Evolutionary conservation across 768 basidiomycete genomes (phyloP).

Genomic region (Epithele typhae): DNA sequence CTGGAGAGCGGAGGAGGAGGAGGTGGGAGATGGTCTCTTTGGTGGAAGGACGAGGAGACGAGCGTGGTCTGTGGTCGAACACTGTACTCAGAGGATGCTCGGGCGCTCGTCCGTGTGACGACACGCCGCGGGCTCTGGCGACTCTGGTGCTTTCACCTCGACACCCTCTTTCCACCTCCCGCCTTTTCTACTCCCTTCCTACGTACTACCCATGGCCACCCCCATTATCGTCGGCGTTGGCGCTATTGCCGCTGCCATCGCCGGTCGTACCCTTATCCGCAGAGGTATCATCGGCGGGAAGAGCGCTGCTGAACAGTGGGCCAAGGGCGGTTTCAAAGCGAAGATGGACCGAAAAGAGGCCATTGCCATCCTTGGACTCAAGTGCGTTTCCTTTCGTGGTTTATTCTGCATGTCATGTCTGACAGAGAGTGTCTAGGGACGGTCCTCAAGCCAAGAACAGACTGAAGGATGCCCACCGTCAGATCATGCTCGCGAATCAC

Average conservation of each 20-base stretch:
- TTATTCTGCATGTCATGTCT: background rate
- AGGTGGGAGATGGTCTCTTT: no score
- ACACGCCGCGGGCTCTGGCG: no score
- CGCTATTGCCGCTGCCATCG: conserved; percentile 71
- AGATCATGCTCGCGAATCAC: conserved; percentile 98
- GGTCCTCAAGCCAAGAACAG: conserved; percentile 66
- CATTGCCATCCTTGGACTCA: conserved; percentile 84
- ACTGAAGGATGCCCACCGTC: conserved; percentile 93
- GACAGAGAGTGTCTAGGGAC: conserved; percentile 51
- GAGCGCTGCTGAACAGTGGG: conserved; percentile 77
- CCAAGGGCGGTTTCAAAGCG: conserved; percentile 87
- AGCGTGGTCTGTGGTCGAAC: no score
- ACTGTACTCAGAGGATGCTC: no score
- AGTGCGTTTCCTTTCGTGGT: conserved; percentile 50
- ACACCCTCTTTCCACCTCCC: background rate
- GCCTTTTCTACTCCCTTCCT: conserved; percentile 1
- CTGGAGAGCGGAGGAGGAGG: no score
- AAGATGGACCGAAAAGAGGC: conserved; percentile 98
- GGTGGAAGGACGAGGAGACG: no score
- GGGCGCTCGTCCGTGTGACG: no score
- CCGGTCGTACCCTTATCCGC: conserved; percentile 67
- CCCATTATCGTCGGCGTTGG: conserved; percentile 73
- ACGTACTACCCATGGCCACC: conserved; percentile 57
- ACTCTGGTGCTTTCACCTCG: conserved; percentile 12
- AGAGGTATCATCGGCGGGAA: conserved; percentile 55